These are phyloP conservation scores for Heliamphora pulchella DNA, from an alignment of 179 eudicot genomes.

Conservation along the genomic window DNA sequence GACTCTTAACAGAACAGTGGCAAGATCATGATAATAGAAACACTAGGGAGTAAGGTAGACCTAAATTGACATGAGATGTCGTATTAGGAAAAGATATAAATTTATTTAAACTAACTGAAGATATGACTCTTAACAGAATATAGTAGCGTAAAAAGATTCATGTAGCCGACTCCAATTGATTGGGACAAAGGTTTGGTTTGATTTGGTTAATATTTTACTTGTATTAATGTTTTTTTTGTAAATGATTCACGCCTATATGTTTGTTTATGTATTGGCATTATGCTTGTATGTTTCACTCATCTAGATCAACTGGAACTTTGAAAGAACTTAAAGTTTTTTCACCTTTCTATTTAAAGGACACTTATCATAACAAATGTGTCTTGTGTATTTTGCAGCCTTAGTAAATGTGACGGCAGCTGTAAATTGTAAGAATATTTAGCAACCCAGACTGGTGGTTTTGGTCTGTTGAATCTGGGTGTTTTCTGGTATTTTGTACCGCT, in stretches of 20 bases:
- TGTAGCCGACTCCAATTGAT: too few relatives aligned
- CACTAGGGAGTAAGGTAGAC: too few relatives aligned
- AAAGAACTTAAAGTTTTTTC: neutral
- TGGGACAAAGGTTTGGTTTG: too few relatives aligned
- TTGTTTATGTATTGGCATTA: neutral
- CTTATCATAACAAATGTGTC: neutral
- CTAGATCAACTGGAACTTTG: neutral
- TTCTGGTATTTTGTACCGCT: neutral
- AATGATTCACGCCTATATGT: neutral
- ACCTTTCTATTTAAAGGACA: neutral
- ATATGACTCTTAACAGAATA: too few relatives aligned
- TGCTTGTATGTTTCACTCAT: neutral
- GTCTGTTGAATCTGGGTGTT: neutral
- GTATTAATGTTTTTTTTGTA: neutral
- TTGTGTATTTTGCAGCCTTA: neutral
- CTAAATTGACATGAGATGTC: too few relatives aligned
- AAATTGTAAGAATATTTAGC: neutral
- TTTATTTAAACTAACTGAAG: too few relatives aligned
- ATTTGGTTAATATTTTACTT: neutral
- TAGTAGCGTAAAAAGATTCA: too few relatives aligned
- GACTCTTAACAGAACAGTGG: too few relatives aligned
- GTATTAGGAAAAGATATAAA: too few relatives aligned
- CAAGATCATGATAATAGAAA: too few relatives aligned
- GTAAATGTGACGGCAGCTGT: neutral
- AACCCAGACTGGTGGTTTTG: neutral